phyloP scores from a whole-genome alignment of 306 rosid genomes.

The Cucurbita argyrosperma region DNA sequence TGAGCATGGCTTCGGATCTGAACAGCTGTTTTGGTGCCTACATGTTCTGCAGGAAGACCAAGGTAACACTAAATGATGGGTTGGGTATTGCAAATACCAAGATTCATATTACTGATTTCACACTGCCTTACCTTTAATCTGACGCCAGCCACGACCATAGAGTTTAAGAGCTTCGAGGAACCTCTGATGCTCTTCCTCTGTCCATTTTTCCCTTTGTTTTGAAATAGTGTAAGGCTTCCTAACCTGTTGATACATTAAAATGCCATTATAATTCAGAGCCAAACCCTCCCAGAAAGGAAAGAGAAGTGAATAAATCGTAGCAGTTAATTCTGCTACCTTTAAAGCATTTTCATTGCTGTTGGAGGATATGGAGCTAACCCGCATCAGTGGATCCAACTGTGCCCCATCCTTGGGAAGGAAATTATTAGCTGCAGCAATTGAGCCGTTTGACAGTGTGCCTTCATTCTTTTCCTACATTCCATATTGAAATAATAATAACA shows the following conservation, averaged over 20 bases:
- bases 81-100: neutral
- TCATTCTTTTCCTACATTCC: conserved; percentile 44
- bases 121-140: conserved; percentile 61
- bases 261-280: neutral
- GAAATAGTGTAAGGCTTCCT: conserved; percentile 88
- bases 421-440: conserved; percentile 9
- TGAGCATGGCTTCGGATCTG: conserved; percentile 99
- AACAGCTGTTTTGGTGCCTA: conserved; percentile 93
- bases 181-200: conserved; percentile 83
- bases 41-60: conserved; percentile 66
- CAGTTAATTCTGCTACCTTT: conserved; percentile 38
- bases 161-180: conserved; percentile 89
- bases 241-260: conserved; percentile 29
- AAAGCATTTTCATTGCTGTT: conserved; percentile 28
- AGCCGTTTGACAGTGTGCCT: conserved; percentile 21
- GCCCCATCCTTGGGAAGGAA: conserved; percentile 23
- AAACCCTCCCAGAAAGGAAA: neutral
- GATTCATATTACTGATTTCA: neutral
- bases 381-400: conserved; percentile 20
- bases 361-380: conserved; percentile 17
- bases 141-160: conserved; percentile 98
- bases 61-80: conserved; percentile 18
- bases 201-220: conserved; percentile 95
- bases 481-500: neutral
- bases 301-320: neutral